These are phyloP conservation scores for Echites panduratus DNA, from an alignment of 257 asterid species.

Conservation along the genomic window DNA sequence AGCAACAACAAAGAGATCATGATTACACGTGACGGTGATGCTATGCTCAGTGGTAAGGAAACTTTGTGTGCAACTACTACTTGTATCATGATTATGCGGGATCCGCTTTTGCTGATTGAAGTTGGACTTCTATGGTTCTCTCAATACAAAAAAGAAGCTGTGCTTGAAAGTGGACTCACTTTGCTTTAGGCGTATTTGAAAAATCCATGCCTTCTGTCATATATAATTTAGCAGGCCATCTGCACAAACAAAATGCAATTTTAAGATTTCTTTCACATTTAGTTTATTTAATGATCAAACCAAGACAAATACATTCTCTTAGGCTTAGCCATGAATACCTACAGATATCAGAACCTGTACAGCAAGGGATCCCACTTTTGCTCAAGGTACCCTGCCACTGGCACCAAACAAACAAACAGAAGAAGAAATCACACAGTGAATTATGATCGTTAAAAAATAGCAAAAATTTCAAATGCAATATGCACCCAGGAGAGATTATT, in stretches of 20 bases:
- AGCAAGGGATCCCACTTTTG: slow-evolving; percentile 82
- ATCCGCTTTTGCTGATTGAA: not conserved
- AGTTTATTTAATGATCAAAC: slow-evolving; percentile 18
- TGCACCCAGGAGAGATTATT: too few species aligned
- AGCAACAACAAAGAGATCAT: too few species aligned
- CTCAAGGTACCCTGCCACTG: slow-evolving; percentile 86
- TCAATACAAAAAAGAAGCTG: slow-evolving; percentile 1
- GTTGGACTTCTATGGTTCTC: not conserved
- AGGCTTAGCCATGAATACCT: slow-evolving; percentile 73
- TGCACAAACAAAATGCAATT: slow-evolving; percentile 41
- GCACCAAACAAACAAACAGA: too few species aligned
- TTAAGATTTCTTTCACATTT: slow-evolving; percentile 9
- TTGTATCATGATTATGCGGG: not conserved
- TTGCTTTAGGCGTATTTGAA: slow-evolving; percentile 62
- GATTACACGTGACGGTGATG: too few species aligned
- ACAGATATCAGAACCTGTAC: slow-evolving; percentile 74
- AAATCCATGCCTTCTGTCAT: slow-evolving; percentile 90
- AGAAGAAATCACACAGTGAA: too few species aligned
- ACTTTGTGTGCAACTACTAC: not conserved
- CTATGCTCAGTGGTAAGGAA: too few species aligned
- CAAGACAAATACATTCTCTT: slow-evolving; percentile 46
- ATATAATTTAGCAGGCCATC: slow-evolving; percentile 90
- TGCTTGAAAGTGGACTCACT: slow-evolving; percentile 37
- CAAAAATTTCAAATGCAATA: too few species aligned
- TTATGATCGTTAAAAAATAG: too few species aligned